phyloP scores from a whole-genome alignment of 2,329 filamentous ascomycete genomes.

The Dothiorella sarmentorum region DNA sequence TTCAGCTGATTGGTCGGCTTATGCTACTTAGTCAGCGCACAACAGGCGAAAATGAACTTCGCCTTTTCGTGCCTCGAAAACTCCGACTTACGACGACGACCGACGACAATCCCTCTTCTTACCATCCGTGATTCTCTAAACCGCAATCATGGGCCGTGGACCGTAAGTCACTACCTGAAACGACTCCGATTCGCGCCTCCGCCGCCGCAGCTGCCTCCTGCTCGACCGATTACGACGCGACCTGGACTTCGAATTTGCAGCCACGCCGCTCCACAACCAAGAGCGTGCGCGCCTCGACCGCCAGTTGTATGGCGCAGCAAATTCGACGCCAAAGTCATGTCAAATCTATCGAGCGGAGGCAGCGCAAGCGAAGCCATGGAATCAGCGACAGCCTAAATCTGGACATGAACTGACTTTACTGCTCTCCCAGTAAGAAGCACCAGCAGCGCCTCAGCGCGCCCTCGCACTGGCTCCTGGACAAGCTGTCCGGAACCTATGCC shows the following conservation, averaged over 20 bases:
- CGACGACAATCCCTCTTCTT: slow-evolving; percentile 28
- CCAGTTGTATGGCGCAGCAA: not conserved
- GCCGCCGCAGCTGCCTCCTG: slow-evolving; percentile 1
- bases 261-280: not conserved
- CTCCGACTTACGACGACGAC: slow-evolving; percentile 27
- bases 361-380: not conserved
- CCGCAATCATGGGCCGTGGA: slow-evolving; percentile 63
- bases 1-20: slow-evolving; percentile 11
- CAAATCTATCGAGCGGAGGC: not conserved
- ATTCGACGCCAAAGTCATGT: not conserved
- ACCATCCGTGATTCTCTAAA: slow-evolving; percentile 36
- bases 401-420: not conserved
- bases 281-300: not conserved
- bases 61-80: slow-evolving; percentile 14
- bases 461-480: slow-evolving; percentile 99
- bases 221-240: not conserved
- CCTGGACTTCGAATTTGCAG: not conserved
- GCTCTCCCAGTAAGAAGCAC: slow-evolving; percentile 80
- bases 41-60: slow-evolving; percentile 19
- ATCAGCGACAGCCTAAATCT: not conserved
- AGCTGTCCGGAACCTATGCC: slow-evolving; percentile 80
- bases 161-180: slow-evolving; percentile 47
- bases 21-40: slow-evolving; percentile 16
- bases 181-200: not conserved
- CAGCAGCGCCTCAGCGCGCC: slow-evolving; percentile 99